Percentiles rank a stretch among this genome's conserved stretches.
Evolutionary conservation across 164 flowering plant genomes (phyloP).

Genomic region (Protea cynaroides): DNA sequence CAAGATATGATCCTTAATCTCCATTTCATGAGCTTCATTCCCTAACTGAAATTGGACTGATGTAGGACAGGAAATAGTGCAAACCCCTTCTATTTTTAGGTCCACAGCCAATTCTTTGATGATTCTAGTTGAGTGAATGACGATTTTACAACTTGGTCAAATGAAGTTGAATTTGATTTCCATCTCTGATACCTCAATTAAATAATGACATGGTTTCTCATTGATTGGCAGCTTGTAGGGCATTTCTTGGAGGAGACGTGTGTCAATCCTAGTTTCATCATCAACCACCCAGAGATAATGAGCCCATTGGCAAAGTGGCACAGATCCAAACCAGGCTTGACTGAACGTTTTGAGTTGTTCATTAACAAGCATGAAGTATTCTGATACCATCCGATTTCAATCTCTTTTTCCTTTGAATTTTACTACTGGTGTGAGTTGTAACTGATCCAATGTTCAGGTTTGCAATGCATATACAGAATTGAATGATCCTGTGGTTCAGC

Average conservation of each 20-base stretch:
- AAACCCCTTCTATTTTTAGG: background rate
- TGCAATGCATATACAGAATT: constrained; percentile 96
- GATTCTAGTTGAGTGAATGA: background rate
- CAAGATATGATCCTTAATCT: too few relatives aligned
- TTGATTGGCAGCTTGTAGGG: constrained; percentile 78
- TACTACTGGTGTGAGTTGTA: background rate
- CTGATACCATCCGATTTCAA: background rate
- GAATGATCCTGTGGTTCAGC: constrained; percentile 96
- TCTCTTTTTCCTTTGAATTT: background rate
- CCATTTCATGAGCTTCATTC: too few relatives aligned
- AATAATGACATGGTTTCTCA: constrained; percentile 1
- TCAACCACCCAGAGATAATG: constrained; percentile 97
- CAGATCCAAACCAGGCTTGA: constrained; percentile 73
- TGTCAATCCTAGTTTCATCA: constrained; percentile 84
- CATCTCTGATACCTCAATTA: background rate
- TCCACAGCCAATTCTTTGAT: constrained; percentile 2
- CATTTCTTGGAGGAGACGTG: constrained; percentile 91
- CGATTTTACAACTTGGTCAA: background rate
- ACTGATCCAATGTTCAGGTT: constrained; percentile 37
- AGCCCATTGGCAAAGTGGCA: constrained; percentile 99
- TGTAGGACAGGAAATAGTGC: too few relatives aligned
- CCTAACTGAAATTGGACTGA: too few relatives aligned
- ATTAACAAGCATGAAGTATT: constrained; percentile 88
- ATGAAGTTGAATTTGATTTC: background rate
- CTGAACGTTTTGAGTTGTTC: constrained; percentile 92